These are phyloP conservation scores for Globisporangium sylvaticum DNA, from an alignment of 352 stramenopile species.

Conservation along the genomic window DNA sequence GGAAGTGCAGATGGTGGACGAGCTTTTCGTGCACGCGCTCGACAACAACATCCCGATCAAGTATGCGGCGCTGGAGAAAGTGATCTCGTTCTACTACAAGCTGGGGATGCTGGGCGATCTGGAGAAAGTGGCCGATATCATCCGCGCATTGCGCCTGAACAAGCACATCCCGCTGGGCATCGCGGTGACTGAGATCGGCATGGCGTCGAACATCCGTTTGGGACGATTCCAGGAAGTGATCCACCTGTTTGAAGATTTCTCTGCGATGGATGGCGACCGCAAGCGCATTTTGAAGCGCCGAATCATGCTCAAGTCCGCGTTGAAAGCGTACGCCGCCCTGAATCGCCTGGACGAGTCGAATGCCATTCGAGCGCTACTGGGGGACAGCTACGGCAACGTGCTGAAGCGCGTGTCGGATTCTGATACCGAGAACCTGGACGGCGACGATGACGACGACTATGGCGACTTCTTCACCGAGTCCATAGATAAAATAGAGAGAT, in stretches of 20 bases:
- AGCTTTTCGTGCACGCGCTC: slow-evolving; percentile 56
- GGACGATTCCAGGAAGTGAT: slow-evolving; percentile 55
- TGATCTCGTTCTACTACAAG: slow-evolving; percentile 72
- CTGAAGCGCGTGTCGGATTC: slow-evolving; percentile 15
- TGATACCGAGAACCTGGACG: slow-evolving; percentile 9
- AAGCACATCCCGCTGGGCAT: slow-evolving; percentile 73
- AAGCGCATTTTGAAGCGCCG: slow-evolving; percentile 49
- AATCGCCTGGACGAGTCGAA: slow-evolving; percentile 58
- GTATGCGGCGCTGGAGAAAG: slow-evolving; percentile 66
- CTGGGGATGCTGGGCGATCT: slow-evolving; percentile 54
- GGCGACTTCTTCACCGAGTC: slow-evolving; percentile 18
- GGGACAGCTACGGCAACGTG: slow-evolving; percentile 27
- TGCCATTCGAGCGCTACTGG: slow-evolving; percentile 48
- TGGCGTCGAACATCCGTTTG: slow-evolving; percentile 60
- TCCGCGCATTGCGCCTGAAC: slow-evolving; percentile 62
- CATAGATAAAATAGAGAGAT: slow-evolving; percentile 28
- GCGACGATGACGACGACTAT: slow-evolving; percentile 24
- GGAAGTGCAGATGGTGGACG: slow-evolving; percentile 49
- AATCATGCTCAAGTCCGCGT: slow-evolving; percentile 59
- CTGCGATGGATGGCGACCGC: slow-evolving; percentile 49
- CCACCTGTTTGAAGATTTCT: slow-evolving; percentile 76
- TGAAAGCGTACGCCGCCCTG: slow-evolving; percentile 48
- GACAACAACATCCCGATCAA: slow-evolving; percentile 67
- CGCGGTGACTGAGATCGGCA: slow-evolving; percentile 68
- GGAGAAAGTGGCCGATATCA: slow-evolving; percentile 59